Base-by-base conservation (phyloP, 306 rosid genomes). In the Gynostemma pentaphyllum region DNA sequence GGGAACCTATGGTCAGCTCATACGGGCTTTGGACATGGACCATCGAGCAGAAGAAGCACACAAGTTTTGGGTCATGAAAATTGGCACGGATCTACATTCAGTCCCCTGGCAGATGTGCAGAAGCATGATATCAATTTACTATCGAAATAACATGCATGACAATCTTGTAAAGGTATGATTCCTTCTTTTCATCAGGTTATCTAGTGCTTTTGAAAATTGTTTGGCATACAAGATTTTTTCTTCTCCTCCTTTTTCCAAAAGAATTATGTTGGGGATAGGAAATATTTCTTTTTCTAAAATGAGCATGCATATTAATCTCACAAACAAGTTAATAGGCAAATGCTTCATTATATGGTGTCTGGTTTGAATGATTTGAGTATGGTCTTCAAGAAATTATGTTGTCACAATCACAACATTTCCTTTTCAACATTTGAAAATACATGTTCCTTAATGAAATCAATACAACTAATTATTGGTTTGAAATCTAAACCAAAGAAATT, bases 21-120 rank as follows among this genome's bases (percentile, higher is more conserved):
- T 92, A 60, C 74, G 69, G 53, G 96, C 98, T 62, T 78, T 92
- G 60, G 95, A 88, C 67, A 85, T 82, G 96, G 98, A 92, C 83
- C 87, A 88, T 42, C 80, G 96, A 79, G 81, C 83, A 14, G 85
- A 73, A 64, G 98, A 92, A 77, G 95, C 98, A 8, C 96, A 86
- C 19, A 72, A 84, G 56, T 70, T 92, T 81, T 92, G 98, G 98
- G 81, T 80, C 72, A 82, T 67, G 72, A 88, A 81, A 77, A 74
- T 92, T 68, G 90, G 95, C 73, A 42, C 70, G 5, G 84, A 92
- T 81, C 71, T 86, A 64, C 98, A 92, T 78, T 86, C 96, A 29
- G 98, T 84, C 78, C 90, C 96, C 9, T 92, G 98, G 95, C 87
- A 88, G 74, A 37, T 92, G 49, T 91, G 98, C 77, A 87, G 75